A percentile compares a stretch with the other conserved stretches of the same genome.
Evolutionary conservation across 2,329 filamentous ascomycete species (phyloP).

Genomic region (Aspergillus sp.): DNA sequence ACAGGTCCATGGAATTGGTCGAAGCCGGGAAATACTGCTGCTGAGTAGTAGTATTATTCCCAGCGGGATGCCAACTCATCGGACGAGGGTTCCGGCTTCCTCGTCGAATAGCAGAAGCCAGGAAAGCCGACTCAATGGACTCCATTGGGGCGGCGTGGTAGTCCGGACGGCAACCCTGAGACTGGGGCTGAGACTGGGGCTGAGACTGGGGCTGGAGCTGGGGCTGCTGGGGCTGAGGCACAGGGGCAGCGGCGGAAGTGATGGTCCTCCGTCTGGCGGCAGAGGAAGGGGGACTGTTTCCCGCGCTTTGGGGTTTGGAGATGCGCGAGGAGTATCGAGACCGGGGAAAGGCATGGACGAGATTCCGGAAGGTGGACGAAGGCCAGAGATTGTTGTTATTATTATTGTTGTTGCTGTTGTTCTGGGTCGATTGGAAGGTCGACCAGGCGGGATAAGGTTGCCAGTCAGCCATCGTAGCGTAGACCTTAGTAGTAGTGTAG

Average conservation of each 20-base stretch:
- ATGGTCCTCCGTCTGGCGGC: slow-evolving; percentile 45
- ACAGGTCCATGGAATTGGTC: slow-evolving; percentile 11
- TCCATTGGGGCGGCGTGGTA: slow-evolving; percentile 22
- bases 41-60: slow-evolving; percentile 19
- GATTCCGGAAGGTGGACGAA: slow-evolving; percentile 27
- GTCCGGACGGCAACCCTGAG: slow-evolving; percentile 7
- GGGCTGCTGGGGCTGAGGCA: neutral
- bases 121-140: slow-evolving; percentile 37
- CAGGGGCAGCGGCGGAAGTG: too few relatives aligned
- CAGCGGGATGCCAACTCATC: slow-evolving; percentile 68
- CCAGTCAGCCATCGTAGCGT: too few relatives aligned
- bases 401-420: too few relatives aligned
- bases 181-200: slow-evolving; percentile 39
- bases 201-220: slow-evolving; percentile 30
- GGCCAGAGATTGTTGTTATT: slow-evolving; percentile 12
- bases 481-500: too few relatives aligned
- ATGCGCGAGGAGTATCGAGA: slow-evolving; percentile 47
- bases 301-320: slow-evolving; percentile 58
- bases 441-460: too few relatives aligned
- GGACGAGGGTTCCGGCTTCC: slow-evolving; percentile 45
- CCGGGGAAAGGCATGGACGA: slow-evolving; percentile 41
- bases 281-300: slow-evolving; percentile 55
- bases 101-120: slow-evolving; percentile 29
- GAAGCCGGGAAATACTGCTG: slow-evolving; percentile 10
- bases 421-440: too few relatives aligned